Evolutionary conservation across 2,329 filamentous ascomycete species (phyloP).

Genomic region (Diaporthe helianthi): DNA sequence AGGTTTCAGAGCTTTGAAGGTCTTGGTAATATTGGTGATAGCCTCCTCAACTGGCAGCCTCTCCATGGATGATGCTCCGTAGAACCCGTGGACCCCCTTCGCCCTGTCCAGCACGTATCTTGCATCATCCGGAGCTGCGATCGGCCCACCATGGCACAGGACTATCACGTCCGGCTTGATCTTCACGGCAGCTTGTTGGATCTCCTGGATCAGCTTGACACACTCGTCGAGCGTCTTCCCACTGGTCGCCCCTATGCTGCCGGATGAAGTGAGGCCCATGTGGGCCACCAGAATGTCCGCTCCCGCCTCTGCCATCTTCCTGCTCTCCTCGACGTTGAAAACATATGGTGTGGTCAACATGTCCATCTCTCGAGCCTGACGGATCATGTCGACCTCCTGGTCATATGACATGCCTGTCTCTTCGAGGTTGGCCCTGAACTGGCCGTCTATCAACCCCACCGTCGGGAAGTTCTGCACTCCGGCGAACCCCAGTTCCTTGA

Average conservation of each 20-base stretch:
- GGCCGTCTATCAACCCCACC: constrained; percentile 73
- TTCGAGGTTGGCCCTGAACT: constrained; percentile 71
- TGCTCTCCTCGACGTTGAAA: constrained; percentile 67
- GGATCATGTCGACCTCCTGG: constrained; percentile 71
- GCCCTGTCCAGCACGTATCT: constrained; percentile 66
- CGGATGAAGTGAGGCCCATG: constrained; percentile 68
- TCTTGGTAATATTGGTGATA: constrained; percentile 56
- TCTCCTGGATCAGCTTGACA: constrained; percentile 66
- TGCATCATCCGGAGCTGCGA: constrained; percentile 69
- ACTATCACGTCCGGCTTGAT: constrained; percentile 68
- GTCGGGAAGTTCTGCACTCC: constrained; percentile 79
- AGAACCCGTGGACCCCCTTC: constrained; percentile 73
- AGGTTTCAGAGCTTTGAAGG: constrained; percentile 41
- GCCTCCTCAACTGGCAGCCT: constrained; percentile 71
- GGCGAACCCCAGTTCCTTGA: constrained; percentile 69
- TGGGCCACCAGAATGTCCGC: constrained; percentile 74
- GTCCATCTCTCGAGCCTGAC: constrained; percentile 63
- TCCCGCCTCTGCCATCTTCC: constrained; percentile 67
- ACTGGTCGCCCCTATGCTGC: constrained; percentile 68
- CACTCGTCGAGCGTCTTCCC: constrained; percentile 70
- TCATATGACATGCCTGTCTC: constrained; percentile 76
- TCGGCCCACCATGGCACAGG: constrained; percentile 74
- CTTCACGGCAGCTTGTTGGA: constrained; percentile 64
- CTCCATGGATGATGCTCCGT: constrained; percentile 75
- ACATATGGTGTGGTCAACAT: constrained; percentile 75